Evolutionary conservation across 2,329 filamentous ascomycete genomes (phyloP), one percentile per base, ranked within the genome.

Genomic region (Exophiala lecanii-corni): DNA sequence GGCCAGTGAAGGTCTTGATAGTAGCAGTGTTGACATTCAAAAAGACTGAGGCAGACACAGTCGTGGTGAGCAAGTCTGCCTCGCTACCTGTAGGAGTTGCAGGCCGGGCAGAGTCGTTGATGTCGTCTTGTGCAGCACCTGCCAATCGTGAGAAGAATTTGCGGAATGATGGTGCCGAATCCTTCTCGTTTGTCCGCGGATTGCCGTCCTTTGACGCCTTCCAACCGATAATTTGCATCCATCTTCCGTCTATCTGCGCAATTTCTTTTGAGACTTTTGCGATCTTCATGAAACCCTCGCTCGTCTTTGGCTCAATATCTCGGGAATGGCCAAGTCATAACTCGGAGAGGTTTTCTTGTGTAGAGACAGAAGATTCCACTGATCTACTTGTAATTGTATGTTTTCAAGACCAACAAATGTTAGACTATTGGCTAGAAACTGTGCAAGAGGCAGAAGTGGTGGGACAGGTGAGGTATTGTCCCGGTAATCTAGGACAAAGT

Each of bases 401-500:
- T 76, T 78, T 59, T 95, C 78, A 17, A 98, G 71, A 0, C 88
- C 85, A 46, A 98, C 91, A 68, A 98, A 98, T 0, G 92, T 97
- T 62, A 98, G 71, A 68, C 91, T 96, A 5, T 89, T 97, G 3
- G 89, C 86, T 36, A 98, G 71, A 55, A 98, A 98, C 64, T 96
- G 89, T 59, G 86, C 84, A 41, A 98, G 75, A 1, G 87, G 89
- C 18, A 94, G 72, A 6, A 98, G 70, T 48, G 88, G 87, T 2
- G 94, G 92, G 36, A 97, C 69, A 2, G 89, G 87, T 1, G 89
- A 91, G 0, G 86, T 89, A 20, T 79, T 79, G 61, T 94, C 96
- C 59, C 92, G 79, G 65, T 97, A 96, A 60, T 97, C 89, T 35
- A 98, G 75, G 35, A 96, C 82, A 61, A 98, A 98, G n/a, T 84